Evolutionary conservation across 805 yeast species (phyloP).

Genomic region (Saccharomycopsis babjevae): DNA sequence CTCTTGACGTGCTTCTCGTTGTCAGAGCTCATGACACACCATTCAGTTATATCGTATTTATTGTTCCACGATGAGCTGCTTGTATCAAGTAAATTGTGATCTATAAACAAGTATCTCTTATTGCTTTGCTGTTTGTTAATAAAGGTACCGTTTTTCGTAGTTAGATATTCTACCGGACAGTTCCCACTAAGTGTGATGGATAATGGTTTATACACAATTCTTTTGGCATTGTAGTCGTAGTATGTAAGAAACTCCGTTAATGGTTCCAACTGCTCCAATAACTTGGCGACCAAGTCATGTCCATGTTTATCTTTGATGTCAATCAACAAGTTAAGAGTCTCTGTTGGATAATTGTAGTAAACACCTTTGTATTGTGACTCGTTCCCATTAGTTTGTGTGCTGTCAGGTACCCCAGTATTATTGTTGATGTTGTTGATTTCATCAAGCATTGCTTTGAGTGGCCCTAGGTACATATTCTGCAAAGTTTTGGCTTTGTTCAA

Average conservation of each 20-base stretch:
- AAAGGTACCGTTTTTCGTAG: not conserved
- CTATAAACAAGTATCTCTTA: slow-evolving; percentile 32
- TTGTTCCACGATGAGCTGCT: not conserved
- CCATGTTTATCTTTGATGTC: slow-evolving; percentile 34
- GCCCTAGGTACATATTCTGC: slow-evolving; percentile 40
- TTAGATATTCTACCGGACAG: slow-evolving; percentile 6
- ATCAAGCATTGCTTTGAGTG: slow-evolving; percentile 38
- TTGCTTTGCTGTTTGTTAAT: slow-evolving; percentile 22
- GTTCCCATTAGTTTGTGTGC: not conserved
- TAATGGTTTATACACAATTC: slow-evolving; percentile 5
- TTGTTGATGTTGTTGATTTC: slow-evolving; percentile 18
- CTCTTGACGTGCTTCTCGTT: not conserved
- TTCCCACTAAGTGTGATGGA: slow-evolving; percentile 11
- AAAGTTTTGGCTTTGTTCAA: slow-evolving; percentile 39
- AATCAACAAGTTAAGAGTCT: slow-evolving; percentile 49
- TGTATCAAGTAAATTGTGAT: slow-evolving; percentile 25
- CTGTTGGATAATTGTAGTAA: slow-evolving; percentile 35
- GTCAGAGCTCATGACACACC: not conserved
- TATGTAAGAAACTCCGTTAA: slow-evolving; percentile 17
- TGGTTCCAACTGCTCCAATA: slow-evolving; percentile 38
- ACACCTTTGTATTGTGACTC: slow-evolving; percentile 27
- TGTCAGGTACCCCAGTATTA: not conserved
- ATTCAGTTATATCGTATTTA: not conserved
- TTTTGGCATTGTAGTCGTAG: slow-evolving; percentile 7
- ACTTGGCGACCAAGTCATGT: slow-evolving; percentile 35